Base-by-base conservation (phyloP, 179 eudicot species). In the Silene noctiflora region DNA sequence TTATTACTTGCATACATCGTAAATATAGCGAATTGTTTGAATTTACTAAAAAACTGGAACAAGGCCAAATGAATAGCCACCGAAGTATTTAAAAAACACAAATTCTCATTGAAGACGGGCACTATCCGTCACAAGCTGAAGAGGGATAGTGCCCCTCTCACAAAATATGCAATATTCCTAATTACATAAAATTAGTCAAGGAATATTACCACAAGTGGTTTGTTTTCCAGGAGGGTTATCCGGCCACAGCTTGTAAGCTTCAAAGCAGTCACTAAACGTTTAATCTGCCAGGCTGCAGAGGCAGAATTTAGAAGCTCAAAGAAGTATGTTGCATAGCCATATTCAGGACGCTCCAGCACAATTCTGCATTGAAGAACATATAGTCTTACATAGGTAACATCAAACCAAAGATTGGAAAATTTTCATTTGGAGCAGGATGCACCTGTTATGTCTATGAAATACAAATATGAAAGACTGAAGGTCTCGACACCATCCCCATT, bases 401-500 rank as follows among this genome's bases (percentile, higher is more conserved):
- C 56, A 20, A 44, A 53, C 56, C 75, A 9, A 73, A 73, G 25
- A 46, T 62, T 72, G 46, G 31, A 10, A 71, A 67, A 22, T 12
- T 16, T 21, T 58, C 1, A 46, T 33, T 17, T 31, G 73, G 61
- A 74, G 67, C 25, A 79, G 71, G 48, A 21, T 53, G 7, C 72
- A 95, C 99, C 98, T 96, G 88, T 93, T 91, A 81, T 96, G 99
- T 74, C 91, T 88, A 74, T 82, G 79, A 72, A 96, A 96, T 8
- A 96, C 97, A 82, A 96, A 96, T 75, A 96, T 87, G 77, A 96
- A 96, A 59, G 98, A 86, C 82, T 90, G 98, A 81, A 96, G 96
- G 75, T 96, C 99, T 60, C 99, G 87, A 81, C 96, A 90, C 99
- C 99, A 96, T 29, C 99, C 98, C 99, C 99, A 96, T 82, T 96